Conservation (phyloP, 345 rosid species). For the Pseudoturritis turrita region DNA sequence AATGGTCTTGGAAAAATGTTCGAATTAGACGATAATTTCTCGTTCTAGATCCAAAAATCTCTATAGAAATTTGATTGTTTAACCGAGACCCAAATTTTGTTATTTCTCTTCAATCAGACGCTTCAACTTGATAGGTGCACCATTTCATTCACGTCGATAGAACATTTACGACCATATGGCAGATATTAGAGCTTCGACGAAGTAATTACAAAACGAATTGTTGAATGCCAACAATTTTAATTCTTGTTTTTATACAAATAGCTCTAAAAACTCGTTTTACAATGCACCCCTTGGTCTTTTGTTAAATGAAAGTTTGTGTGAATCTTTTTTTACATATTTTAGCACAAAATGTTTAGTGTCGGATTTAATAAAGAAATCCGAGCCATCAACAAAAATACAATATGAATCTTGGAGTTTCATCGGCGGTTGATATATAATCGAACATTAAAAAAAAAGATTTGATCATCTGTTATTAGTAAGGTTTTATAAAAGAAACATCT, state of each 20-base stretch:
- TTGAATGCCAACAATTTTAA: not conserved
- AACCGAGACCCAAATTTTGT: not conserved
- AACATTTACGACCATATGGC: no score
- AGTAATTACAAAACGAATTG: not conserved
- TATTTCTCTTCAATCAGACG: no score
- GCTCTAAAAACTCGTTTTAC: not conserved
- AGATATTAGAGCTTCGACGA: not conserved
- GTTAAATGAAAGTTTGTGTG: not conserved
- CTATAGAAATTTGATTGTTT: not conserved
- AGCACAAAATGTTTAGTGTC: not conserved
- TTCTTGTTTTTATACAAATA: not conserved
- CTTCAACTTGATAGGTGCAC: no score
- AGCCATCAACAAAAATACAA: no score
- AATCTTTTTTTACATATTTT: not conserved
- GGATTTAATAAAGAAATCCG: not conserved
- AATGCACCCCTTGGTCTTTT: not conserved
- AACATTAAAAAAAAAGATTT: no score
- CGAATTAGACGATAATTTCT: no score
- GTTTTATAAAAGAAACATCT: no score
- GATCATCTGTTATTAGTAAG: no score
- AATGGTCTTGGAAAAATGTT: not conserved
- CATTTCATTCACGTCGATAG: no score
- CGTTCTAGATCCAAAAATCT: not conserved
- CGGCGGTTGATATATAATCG: no score
- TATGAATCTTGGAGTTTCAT: no score